Percentiles rank a stretch among this genome's conserved stretches.
Conservation (phyloP, 176 grass and related monocot species). For the Raddia guianensis region DNA sequence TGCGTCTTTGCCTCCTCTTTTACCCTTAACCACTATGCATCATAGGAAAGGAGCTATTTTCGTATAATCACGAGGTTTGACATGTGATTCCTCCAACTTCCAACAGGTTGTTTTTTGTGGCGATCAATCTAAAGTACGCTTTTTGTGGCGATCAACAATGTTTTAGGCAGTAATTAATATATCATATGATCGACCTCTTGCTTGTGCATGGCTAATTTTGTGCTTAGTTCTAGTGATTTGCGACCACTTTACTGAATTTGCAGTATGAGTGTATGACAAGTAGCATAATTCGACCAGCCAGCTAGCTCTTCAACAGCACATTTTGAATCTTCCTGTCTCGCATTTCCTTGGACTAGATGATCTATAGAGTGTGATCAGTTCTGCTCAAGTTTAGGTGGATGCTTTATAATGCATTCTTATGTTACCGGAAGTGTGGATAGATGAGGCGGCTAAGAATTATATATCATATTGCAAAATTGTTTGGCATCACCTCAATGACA, state of each 20-base stretch:
- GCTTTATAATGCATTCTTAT: too few relatives aligned
- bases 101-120: not conserved
- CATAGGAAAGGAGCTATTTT: not conserved
- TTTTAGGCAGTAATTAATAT: not conserved
- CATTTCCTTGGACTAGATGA: too few relatives aligned
- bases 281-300: too few relatives aligned
- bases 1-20: not conserved
- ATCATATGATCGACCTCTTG: not conserved
- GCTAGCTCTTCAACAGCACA: too few relatives aligned
- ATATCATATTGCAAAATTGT: too few relatives aligned
- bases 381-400: too few relatives aligned
- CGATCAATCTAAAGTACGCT: not conserved
- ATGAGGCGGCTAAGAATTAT: too few relatives aligned
- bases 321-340: too few relatives aligned
- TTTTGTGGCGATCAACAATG: not conserved
- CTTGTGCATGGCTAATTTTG: not conserved
- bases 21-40: not conserved
- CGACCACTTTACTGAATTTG: not conserved
- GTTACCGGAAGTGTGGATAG: too few relatives aligned
- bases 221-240: not conserved
- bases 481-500: too few relatives aligned
- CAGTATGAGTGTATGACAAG: too few relatives aligned
- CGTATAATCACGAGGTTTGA: not conserved
- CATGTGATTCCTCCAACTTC: not conserved
- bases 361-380: too few relatives aligned